Percentiles rank a stretch among this genome's conserved stretches.
These are phyloP conservation scores for Chenopodium berlandieri DNA, from an alignment of 148 eudicot species.

Conservation along the genomic window DNA sequence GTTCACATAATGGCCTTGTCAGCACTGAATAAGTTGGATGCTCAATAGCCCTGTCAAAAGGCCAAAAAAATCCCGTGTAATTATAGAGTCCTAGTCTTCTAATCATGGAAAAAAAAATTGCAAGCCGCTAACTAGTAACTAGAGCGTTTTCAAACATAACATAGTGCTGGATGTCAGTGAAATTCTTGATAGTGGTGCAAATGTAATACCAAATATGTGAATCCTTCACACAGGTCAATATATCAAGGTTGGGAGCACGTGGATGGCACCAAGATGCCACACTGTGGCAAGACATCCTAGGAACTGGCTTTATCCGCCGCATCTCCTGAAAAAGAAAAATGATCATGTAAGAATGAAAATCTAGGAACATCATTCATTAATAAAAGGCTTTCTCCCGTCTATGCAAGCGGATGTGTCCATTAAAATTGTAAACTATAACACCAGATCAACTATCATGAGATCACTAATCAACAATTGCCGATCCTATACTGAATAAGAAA, in stretches of 20 bases:
- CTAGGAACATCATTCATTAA: background rate
- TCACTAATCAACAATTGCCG: background rate
- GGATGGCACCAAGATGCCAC: slow-evolving; percentile 99
- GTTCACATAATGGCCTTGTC: slow-evolving; percentile 96
- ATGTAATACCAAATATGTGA: slow-evolving; percentile 86
- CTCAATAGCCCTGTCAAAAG: slow-evolving; percentile 81
- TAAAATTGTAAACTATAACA: background rate
- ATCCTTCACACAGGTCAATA: slow-evolving; percentile 96
- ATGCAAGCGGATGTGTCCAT: background rate
- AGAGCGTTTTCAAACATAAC: slow-evolving; percentile 1
- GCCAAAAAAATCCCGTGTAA: slow-evolving; percentile 7
- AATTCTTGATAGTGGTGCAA: slow-evolving; percentile 7
- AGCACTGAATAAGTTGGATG: slow-evolving; percentile 94
- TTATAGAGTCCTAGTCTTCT: slow-evolving; percentile 1
- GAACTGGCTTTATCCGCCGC: slow-evolving; percentile 96
- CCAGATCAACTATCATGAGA: background rate
- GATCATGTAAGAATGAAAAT: slow-evolving; percentile 2
- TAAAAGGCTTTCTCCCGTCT: background rate
- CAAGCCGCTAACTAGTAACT: background rate
- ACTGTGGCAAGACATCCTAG: slow-evolving; percentile 93
- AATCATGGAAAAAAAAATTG: background rate
- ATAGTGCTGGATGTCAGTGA: slow-evolving; percentile 15
- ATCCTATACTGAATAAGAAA: slow-evolving; percentile 2
- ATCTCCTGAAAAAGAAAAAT: slow-evolving; percentile 62
- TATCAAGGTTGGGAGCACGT: slow-evolving; percentile 98